Evolutionary conservation across 148 eudicot species (phyloP), one percentile per base, ranked within the genome.

Genomic region (Beta vulgaris): DNA sequence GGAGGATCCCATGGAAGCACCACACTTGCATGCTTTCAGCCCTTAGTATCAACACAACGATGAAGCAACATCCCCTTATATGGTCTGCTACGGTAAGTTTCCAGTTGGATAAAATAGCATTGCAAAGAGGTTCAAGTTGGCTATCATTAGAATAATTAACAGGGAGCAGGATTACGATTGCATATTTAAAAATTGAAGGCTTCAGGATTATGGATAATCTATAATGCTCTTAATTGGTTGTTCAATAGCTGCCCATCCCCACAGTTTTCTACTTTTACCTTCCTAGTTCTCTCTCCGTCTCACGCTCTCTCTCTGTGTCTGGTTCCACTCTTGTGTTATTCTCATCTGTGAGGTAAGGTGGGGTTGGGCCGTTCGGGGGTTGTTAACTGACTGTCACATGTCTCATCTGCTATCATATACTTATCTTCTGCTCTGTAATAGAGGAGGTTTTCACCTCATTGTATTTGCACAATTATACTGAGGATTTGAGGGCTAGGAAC

Each of bases 21-120:
- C 96, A 94, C 81, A 94, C 97, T 53, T 91, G 98, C 81, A 84
- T 83, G 86, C 77, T 94, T 84, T 94, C 98, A 66, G 98, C 98
- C 57, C 86, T 91, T 32, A 94, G 97, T 83, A 84, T 94, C 80
- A 94, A 86, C 81, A 92, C 98, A 65, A 89, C 90, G 49, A 85
- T 88, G 84, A 94, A 89, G 86, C 97, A 94, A 81, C 97, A 94
- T 79, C 97, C 98, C 54, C 89, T 94, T 74, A 94, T 94, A 76
- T 94, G 98, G 98, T 91, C 98, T 74, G 96, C 97, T 60, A 76
- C 73, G 82, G 98, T 94, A 86, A 78, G 89, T 84, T 53, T 63
- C 48, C 32, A 66, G 70, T 42, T 76, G 39, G 31, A 28, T 39
- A 6, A 46, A 36, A 40, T 46, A 62, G 12, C 53, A 51, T 71